phyloP scores from a whole-genome alignment of 495 filamentous ascomycete species.

The Lasiosphaeria miniovina region DNA sequence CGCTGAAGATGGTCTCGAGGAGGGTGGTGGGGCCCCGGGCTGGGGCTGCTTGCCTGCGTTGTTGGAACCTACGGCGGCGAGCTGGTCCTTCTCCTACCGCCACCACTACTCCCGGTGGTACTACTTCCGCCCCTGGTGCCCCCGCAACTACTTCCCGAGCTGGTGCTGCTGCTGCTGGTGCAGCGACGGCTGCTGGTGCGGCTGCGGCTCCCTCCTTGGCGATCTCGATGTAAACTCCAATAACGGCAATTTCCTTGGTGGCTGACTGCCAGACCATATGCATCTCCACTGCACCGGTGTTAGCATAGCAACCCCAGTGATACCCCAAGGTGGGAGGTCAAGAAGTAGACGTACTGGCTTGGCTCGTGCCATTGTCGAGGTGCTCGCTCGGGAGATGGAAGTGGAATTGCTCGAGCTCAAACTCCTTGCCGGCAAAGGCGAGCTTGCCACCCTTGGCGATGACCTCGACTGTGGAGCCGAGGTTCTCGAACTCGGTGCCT shows the following conservation, averaged over 20 bases:
- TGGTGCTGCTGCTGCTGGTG: slow-evolving; percentile 6
- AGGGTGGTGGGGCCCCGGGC: slow-evolving; percentile 39
- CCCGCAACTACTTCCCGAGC: slow-evolving; percentile 20
- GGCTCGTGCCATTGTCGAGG: slow-evolving; percentile 45
- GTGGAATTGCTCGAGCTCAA: slow-evolving; percentile 62
- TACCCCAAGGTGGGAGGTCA: neutral
- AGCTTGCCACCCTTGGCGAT: slow-evolving; percentile 40
- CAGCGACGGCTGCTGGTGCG: slow-evolving; percentile 10
- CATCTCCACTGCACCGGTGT: slow-evolving; percentile 52
- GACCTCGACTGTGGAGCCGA: slow-evolving; percentile 59
- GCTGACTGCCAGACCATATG: slow-evolving; percentile 62
- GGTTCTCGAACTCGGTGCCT: slow-evolving; percentile 54
- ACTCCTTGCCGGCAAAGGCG: slow-evolving; percentile 44
- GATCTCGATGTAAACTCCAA: slow-evolving; percentile 60
- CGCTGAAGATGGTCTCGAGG: slow-evolving; percentile 52
- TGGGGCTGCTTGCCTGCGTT: slow-evolving; percentile 11
- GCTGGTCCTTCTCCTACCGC: neutral
- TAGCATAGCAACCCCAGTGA: slow-evolving; percentile 3
- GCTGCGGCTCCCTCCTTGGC: slow-evolving; percentile 30
- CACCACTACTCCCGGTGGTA: no score
- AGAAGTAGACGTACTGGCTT: slow-evolving; percentile 36
- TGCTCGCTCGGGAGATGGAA: slow-evolving; percentile 71
- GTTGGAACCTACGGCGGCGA: slow-evolving; percentile 6
- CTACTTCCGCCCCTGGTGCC: no score
- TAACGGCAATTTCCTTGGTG: slow-evolving; percentile 48